Conservation (phyloP, 2,329 filamentous ascomycete genomes). For the Aureobasidium musti region DNA sequence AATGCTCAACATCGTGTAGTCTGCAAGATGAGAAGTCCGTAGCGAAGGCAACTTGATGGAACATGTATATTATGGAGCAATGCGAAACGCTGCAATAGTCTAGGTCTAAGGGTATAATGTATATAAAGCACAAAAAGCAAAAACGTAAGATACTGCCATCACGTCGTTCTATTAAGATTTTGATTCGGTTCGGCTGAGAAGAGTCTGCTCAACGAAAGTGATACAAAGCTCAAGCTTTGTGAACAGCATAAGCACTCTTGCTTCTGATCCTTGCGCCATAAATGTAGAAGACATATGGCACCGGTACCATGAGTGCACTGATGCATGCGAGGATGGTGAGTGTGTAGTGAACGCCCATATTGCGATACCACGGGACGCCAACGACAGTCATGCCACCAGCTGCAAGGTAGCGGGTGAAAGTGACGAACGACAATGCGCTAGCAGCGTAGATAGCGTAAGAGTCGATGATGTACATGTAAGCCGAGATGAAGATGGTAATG, state of each 20-base stretch:
- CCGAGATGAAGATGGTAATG: constrained; percentile 49
- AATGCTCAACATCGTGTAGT: background rate
- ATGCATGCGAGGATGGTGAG: constrained; percentile 47
- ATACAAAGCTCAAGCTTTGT: constrained; percentile 6
- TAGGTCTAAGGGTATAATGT: constrained; percentile 18
- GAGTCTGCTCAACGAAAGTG: background rate
- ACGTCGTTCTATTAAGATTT: background rate
- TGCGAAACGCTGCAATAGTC: background rate
- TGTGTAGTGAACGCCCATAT: constrained; percentile 48
- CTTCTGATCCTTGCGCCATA: constrained; percentile 33
- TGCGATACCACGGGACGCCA: constrained; percentile 45
- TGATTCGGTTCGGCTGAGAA: too few species aligned
- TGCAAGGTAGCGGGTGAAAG: constrained; percentile 40
- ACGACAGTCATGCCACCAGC: constrained; percentile 48
- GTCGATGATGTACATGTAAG: constrained; percentile 44
- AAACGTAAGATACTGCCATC: background rate
- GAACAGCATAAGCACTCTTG: constrained; percentile 31
- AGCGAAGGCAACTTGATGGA: background rate
- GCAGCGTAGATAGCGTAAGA: constrained; percentile 48
- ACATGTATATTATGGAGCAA: background rate
- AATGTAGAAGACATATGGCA: constrained; percentile 35
- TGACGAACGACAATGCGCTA: constrained; percentile 45
- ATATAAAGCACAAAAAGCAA: background rate
- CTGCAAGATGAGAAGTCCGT: too few species aligned
- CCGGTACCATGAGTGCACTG: constrained; percentile 33